Base-by-base conservation (phyloP, 257 asterid genomes). In the Ajuga chamaepitys region DNA sequence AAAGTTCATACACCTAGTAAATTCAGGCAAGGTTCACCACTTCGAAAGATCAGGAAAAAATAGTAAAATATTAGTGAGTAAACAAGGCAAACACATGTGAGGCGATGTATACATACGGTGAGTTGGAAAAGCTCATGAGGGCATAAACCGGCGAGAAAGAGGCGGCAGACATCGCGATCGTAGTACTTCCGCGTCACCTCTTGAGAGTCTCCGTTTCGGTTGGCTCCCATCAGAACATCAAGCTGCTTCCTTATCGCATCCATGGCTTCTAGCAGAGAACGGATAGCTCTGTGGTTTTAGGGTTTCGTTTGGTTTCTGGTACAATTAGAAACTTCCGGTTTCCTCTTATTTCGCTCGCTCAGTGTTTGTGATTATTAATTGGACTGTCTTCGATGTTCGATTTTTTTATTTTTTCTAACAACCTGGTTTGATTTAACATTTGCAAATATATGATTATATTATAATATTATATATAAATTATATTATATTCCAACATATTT, bases 131-230 rank as follows among this genome's bases (percentile, higher is more conserved):
- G 95, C 52, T 90, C 97, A 77, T 90, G 95, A 52, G 97, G 95
- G 74, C 97, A 90, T 21, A 90, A 88, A 50, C 97, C 97, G 56
- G 95, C 78, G 75, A 90, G 97, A 80, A 72, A 90, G 54, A 90
- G 87, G 68, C 97, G 97, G 74, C 97, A 90, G 24, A 90, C 97
- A 58, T 90, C 97, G 14, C 97, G 97, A 75, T 90, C 95, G 78
- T 44, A 85, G 80, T 90, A 90, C 78, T 90, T 90, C 24, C 97
- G 85, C 60, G 88, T 84, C 41, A 90, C 88, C 79, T 87, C 97
- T 68, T 70, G 70, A 3, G 85, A 85, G 58, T 90, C 97, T 13
- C 97, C 97, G 80, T 90, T 88, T 1, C 97, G 87, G 62, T 90
- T 90, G 25, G 97, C 95, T 48, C 97, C 97, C 97, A 90, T 90